These are phyloP conservation scores for Cyclotella kingstonii DNA, from an alignment of 108 stramenopile species.

Conservation along the genomic window DNA sequence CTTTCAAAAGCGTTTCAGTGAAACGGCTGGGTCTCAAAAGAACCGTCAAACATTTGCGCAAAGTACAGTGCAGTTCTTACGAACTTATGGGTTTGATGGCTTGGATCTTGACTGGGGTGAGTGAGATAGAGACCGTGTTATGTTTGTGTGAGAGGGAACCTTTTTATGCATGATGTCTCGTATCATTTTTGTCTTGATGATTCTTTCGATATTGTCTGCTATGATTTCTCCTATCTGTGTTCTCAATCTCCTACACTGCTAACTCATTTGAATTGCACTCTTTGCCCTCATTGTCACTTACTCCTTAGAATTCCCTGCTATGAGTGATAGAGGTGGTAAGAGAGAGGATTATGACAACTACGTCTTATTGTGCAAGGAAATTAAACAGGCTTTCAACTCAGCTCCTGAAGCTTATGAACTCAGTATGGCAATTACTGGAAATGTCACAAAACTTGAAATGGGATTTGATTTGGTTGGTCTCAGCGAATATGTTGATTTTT, in stretches of 20 bases:
- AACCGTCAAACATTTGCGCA: conserved; percentile 37
- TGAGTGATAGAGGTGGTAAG: conserved; percentile 30
- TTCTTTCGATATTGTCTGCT: too few species aligned
- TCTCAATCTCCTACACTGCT: too few species aligned
- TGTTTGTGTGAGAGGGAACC: too few species aligned
- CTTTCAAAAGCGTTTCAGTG: conserved; percentile 43
- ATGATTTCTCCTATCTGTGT: too few species aligned
- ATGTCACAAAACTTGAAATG: conserved; percentile 38
- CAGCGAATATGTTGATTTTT: conserved; percentile 40
- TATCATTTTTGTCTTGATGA: too few species aligned
- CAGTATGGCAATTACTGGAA: conserved; percentile 33
- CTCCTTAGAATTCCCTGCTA: conserved; percentile 31
- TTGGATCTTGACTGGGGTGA: conserved; percentile 47
- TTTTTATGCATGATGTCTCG: too few species aligned
- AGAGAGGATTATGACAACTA: conserved; percentile 40
- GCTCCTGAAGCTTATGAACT: conserved; percentile 34
- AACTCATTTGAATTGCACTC: too few species aligned
- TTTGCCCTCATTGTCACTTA: too few species aligned
- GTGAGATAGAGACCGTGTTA: too few species aligned
- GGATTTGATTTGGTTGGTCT: conserved; percentile 44
- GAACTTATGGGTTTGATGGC: conserved; percentile 43
- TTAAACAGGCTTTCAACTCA: conserved; percentile 26
- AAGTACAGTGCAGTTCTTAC: conserved; percentile 25
- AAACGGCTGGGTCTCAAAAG: conserved; percentile 24
- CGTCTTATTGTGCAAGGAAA: conserved; percentile 29